Evolutionary conservation across 2,329 filamentous ascomycete species (phyloP).

Genomic region (Microascus cirrosus): DNA sequence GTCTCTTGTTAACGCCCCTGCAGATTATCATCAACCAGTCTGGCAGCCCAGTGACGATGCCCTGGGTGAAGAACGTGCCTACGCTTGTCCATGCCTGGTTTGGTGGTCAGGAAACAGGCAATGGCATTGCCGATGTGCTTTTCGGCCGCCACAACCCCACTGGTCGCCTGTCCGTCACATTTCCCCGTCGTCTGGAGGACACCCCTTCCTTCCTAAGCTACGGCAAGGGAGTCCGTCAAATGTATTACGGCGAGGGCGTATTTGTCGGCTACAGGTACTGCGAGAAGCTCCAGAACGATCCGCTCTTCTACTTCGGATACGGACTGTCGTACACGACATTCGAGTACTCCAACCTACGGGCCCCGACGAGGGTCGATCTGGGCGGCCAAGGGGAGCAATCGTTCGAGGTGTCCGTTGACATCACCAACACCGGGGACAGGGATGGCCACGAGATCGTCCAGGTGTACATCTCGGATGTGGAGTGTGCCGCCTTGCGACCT

Average conservation of each 20-base stretch:
- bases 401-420: slow-evolving; percentile 35
- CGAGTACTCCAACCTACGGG: no score
- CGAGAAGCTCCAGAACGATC: no score
- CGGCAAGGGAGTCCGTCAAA: no score
- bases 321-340: no score
- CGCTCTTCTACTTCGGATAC: no score
- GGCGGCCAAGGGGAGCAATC: no score
- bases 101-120: slow-evolving; percentile 74
- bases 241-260: no score
- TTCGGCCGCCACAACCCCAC: slow-evolving; percentile 66
- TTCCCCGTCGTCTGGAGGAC: slow-evolving; percentile 56
- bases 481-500: slow-evolving; percentile 40
- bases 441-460: slow-evolving; percentile 45
- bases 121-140: slow-evolving; percentile 67
- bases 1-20: no score
- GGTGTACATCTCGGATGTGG: slow-evolving; percentile 42
- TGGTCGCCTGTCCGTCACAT: slow-evolving; percentile 63
- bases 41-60: slow-evolving; percentile 64
- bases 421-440: slow-evolving; percentile 50
- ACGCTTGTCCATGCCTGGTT: slow-evolving; percentile 73
- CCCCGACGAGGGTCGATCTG: no score
- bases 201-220: slow-evolving; percentile 72
- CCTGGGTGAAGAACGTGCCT: slow-evolving; percentile 41
- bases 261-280: no score
- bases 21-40: no score